Percentiles rank a stretch among this genome's conserved stretches.
phyloP scores from a whole-genome alignment of 352 stramenopile species.

The Blastocystis sp. region DNA sequence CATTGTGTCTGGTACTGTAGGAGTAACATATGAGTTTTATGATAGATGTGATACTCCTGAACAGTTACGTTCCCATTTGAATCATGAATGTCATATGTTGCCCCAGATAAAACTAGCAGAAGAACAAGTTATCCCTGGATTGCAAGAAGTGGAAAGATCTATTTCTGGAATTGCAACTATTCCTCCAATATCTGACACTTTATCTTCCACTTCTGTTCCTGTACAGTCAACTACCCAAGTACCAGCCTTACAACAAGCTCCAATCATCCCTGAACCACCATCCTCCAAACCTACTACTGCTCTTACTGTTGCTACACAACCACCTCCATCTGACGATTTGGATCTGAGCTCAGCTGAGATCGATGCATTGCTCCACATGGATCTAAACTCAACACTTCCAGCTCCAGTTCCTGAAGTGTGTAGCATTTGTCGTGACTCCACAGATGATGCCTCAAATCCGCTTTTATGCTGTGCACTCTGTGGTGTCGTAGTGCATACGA shows the following conservation, averaged over 20 bases:
- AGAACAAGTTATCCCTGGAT: not conserved
- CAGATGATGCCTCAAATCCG: constrained; percentile 74
- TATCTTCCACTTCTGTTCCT: too few relatives aligned
- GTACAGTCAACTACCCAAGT: too few relatives aligned
- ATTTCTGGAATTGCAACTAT: too few relatives aligned
- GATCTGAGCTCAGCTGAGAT: not conserved
- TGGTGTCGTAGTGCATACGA: constrained; percentile 74
- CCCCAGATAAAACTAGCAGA: not conserved
- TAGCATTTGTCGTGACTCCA: constrained; percentile 71
- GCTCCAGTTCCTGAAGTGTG: constrained; percentile 64
- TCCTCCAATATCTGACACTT: too few relatives aligned
- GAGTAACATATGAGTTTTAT: not conserved
- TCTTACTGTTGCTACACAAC: too few relatives aligned
- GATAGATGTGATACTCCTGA: not conserved
- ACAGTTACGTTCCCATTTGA: constrained; percentile 4
- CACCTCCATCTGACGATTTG: not conserved
- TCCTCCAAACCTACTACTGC: too few relatives aligned
- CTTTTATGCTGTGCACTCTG: constrained; percentile 79
- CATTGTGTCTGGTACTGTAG: not conserved
- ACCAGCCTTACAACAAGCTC: too few relatives aligned
- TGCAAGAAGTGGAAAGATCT: too few relatives aligned
- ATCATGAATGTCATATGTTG: not conserved
- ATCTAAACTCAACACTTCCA: not conserved
- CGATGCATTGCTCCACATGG: constrained; percentile 29
- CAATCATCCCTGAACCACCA: too few relatives aligned